Evolutionary conservation across 768 basidiomycete species (phyloP).

Genomic region (Leccinum uliginosum): DNA sequence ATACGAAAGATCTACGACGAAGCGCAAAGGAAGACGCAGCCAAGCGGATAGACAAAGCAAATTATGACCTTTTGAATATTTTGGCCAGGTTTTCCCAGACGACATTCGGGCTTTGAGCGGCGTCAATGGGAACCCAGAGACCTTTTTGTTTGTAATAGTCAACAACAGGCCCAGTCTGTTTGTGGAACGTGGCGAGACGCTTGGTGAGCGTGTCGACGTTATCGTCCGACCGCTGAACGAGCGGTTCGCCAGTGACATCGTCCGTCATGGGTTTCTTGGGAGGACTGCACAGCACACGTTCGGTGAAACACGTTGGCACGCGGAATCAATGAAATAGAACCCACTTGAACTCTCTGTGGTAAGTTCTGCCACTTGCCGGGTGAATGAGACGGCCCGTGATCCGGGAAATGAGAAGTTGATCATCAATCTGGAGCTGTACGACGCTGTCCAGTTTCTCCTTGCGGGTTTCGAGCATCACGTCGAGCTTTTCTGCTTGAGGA

Average conservation of each 20-base stretch:
- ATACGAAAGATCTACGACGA: conserved; percentile 24
- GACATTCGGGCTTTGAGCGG: conserved; percentile 85
- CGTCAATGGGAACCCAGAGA: conserved; percentile 89
- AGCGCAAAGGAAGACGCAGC: background rate
- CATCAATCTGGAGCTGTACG: conserved; percentile 87
- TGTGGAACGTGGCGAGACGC: conserved; percentile 84
- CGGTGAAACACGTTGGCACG: conserved; percentile 8
- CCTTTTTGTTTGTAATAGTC: conserved; percentile 93
- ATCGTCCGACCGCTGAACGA: conserved; percentile 97
- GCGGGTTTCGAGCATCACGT: conserved; percentile 77
- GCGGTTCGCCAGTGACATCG: conserved; percentile 91
- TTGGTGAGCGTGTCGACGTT: conserved; percentile 93
- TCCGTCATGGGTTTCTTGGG: conserved; percentile 95
- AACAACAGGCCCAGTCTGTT: conserved; percentile 92
- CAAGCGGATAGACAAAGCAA: background rate
- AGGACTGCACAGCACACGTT: conserved; percentile 52
- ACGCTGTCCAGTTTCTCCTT: conserved; percentile 91
- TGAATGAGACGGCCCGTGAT: conserved; percentile 97
- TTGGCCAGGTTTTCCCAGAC: conserved; percentile 84
- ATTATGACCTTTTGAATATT: conserved; percentile 46
- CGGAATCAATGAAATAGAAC: conserved; percentile 26
- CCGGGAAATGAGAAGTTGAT: conserved; percentile 93
- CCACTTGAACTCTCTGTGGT: conserved; percentile 94
- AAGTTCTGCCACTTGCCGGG: conserved; percentile 81
- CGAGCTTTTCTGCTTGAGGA: conserved; percentile 93